Base-by-base conservation (phyloP, 768 basidiomycete genomes). In the Lactarius trivialis region DNA sequence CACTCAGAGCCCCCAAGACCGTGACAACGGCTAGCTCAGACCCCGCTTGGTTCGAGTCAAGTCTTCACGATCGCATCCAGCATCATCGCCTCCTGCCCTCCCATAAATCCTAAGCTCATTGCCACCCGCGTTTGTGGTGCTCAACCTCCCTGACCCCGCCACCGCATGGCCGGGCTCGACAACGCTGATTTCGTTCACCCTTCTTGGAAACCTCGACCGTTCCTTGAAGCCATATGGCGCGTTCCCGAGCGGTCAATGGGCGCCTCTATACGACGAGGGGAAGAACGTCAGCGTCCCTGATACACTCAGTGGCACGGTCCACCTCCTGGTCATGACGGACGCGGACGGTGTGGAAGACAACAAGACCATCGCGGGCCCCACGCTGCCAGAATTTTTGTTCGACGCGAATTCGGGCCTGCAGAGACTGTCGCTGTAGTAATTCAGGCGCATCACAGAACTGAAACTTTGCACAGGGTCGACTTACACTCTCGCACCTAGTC, bases 81-180 rank as follows among this genome's bases (percentile, higher is more conserved):
- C 6, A 84, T 82, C 72, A 81, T 84, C 73, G 73, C 72, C 26
- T 74, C 74, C 0, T 87, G 85, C 72, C 85, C 86, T 0, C 51
- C 72, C 0, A 65, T 74, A 64, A 86, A 86, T 73, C 80, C 82
- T 0, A 67, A 76, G 14, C 72, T 78, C 3, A 79, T 76, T 33
- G 78, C 81, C 64, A 78, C 74, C 56, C 75, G n/a, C 82, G 14
- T 85, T 84, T 78, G 81, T 84, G 1, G 64, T 73, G 15, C 76
- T 86, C 59, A 73, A 68, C 64, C 70, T 74, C 21, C 69, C 70
- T 11, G 61, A 63, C 19, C 57, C 36, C 15, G 45, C 52, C n/a
- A 61, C 37, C 39, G 65, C 58, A 28, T 17, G 36, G 30, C 66
- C 66, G n/a, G 67, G 67, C 11, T 51, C 53, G 14, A 56, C 33